phyloP scores from a whole-genome alignment of 305 asterid genomes.

The Solanum chacoense region DNA sequence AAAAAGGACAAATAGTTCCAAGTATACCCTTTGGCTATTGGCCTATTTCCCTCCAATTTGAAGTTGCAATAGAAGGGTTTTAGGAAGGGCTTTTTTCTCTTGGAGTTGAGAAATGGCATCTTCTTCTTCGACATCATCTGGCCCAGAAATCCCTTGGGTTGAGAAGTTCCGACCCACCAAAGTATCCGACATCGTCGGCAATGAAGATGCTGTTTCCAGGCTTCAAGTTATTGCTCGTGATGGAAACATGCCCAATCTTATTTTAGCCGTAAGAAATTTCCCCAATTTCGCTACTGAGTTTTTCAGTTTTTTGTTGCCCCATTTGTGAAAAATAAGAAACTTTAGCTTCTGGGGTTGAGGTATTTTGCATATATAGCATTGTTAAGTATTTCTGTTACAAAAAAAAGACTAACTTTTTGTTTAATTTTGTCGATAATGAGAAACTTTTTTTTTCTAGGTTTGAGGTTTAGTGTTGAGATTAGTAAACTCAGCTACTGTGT shows the following conservation, averaged over 20 bases:
- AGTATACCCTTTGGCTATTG: background rate
- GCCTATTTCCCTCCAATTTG: slow-evolving; percentile 6
- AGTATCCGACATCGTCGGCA: slow-evolving; percentile 82
- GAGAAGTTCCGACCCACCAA: slow-evolving; percentile 73
- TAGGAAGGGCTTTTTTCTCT: background rate
- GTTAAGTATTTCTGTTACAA: background rate
- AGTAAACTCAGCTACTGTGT: background rate
- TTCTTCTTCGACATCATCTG: slow-evolving; percentile 29
- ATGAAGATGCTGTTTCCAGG: slow-evolving; percentile 74
- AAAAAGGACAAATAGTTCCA: background rate
- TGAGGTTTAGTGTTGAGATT: background rate
- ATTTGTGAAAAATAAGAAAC: background rate
- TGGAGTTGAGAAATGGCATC: slow-evolving; percentile 27
- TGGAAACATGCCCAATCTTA: slow-evolving; percentile 90
- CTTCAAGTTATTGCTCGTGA: slow-evolving; percentile 83
- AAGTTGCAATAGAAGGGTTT: background rate
- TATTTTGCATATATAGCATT: background rate
- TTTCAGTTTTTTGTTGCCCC: background rate
- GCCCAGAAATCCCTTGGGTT: slow-evolving; percentile 89
- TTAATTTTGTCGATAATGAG: background rate
- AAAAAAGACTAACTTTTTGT: background rate
- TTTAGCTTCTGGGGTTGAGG: background rate
- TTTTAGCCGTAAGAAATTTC: slow-evolving; percentile 44
- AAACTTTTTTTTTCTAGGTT: background rate
- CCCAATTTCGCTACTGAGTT: background rate